Evolutionary conservation across 2,329 filamentous ascomycete species (phyloP).

Genomic region (Onygena corvina): DNA sequence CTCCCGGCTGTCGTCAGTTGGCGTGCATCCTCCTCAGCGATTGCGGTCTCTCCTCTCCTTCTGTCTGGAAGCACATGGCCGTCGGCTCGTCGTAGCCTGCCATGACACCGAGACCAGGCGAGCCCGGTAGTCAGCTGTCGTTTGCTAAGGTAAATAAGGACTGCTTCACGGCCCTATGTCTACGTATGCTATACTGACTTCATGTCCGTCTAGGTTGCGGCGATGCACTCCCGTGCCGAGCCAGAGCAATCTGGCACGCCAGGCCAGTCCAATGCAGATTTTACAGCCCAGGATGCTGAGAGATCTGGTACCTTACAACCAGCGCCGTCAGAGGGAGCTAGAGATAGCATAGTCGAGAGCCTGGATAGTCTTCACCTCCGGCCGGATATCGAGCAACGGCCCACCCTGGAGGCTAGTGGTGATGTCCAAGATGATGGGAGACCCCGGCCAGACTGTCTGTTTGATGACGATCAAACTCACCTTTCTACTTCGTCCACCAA

Average conservation of each 20-base stretch:
- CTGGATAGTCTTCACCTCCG: conserved; percentile 26
- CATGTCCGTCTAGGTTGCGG: conserved; percentile 28
- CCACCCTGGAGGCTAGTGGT: conserved; percentile 17
- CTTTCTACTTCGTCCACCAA: conserved; percentile 57
- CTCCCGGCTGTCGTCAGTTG: conserved; percentile 10
- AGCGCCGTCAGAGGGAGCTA: background rate
- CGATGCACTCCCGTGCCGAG: conserved; percentile 29
- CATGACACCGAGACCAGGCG: conserved; percentile 1
- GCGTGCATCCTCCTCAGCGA: conserved; percentile 2
- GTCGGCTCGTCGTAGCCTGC: background rate
- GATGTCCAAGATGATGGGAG: conserved; percentile 22
- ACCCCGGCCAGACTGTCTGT: conserved; percentile 28
- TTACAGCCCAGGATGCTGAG: background rate
- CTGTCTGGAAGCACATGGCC: conserved; percentile 8
- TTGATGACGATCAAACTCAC: conserved; percentile 39
- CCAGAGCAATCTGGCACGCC: conserved; percentile 19
- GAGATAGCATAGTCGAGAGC: conserved; percentile 23
- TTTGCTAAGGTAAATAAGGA: conserved; percentile 61
- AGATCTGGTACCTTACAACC: background rate
- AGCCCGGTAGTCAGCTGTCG: conserved; percentile 40
- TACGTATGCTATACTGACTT: background rate
- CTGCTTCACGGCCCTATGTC: background rate
- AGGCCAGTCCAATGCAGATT: background rate
- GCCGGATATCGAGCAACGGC: conserved; percentile 18
- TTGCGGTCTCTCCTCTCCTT: background rate